Conservation (phyloP, 1,284 basidiomycete species). For the Trametes pubescens region DNA sequence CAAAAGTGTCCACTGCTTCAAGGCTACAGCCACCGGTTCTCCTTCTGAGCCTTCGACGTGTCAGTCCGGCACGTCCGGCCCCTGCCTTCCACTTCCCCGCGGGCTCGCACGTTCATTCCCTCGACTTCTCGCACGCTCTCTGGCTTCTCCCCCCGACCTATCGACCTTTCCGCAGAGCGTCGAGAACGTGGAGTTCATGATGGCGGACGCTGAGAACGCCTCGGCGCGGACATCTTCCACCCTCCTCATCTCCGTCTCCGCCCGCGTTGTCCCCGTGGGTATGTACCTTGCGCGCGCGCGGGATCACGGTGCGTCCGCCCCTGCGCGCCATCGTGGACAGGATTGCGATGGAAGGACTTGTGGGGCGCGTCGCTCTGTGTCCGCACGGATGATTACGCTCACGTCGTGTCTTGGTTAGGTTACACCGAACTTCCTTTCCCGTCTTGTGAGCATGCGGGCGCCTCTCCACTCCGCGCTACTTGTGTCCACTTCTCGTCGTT, state of each 20-base stretch:
- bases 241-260: constrained; percentile 16
- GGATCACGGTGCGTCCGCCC: background rate
- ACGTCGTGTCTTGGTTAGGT: no score
- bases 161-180: constrained; percentile 2
- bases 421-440: no score
- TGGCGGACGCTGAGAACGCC: constrained; percentile 4
- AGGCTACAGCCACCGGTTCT: background rate
- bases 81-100: constrained; percentile 17
- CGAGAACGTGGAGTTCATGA: constrained; percentile 7
- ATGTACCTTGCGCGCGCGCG: background rate
- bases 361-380: no score
- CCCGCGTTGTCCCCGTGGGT: background rate
- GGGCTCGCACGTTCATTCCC: constrained; percentile 18
- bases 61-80: constrained; percentile 15
- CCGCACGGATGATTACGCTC: no score
- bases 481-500: no score
- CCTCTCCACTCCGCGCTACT: no score
- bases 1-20: background rate
- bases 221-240: constrained; percentile 2
- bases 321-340: no score
- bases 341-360: no score
- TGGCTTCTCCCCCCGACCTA: background rate
- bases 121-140: background rate
- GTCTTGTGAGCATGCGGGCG: no score
- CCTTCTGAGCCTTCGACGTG: background rate